Percentiles rank a stretch among this genome's conserved stretches.
phyloP scores from a whole-genome alignment of 257 asterid genomes.

The Jacaranda mimosifolia region DNA sequence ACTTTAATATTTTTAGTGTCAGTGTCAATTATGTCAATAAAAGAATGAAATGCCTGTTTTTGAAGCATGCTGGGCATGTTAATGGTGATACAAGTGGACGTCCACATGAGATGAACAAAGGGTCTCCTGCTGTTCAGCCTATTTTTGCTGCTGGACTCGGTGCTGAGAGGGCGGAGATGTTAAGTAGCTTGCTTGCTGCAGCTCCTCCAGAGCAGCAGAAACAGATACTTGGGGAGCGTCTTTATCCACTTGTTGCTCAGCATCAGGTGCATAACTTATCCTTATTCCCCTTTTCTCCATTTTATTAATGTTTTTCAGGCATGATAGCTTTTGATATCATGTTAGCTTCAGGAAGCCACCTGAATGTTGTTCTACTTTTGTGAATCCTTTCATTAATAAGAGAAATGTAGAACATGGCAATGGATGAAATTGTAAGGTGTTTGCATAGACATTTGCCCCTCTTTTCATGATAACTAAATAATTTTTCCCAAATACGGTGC shows the following conservation, averaged over 20 bases:
- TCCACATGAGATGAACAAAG: slow-evolving; percentile 27
- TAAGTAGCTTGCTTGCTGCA: slow-evolving; percentile 72
- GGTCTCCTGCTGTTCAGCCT: slow-evolving; percentile 39
- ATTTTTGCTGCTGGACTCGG: slow-evolving; percentile 46
- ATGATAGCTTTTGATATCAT: neutral
- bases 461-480: too few relatives aligned
- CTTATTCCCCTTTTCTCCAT: neutral
- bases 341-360: neutral
- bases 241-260: slow-evolving; percentile 76
- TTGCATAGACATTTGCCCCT: too few relatives aligned
- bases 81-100: neutral
- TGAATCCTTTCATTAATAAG: too few relatives aligned
- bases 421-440: too few relatives aligned
- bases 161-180: slow-evolving; percentile 62
- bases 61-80: slow-evolving; percentile 18
- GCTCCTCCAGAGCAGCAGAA: slow-evolving; percentile 77
- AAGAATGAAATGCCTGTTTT: neutral
- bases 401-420: too few relatives aligned
- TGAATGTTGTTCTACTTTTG: too few relatives aligned
- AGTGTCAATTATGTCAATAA: neutral
- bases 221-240: slow-evolving; percentile 79
- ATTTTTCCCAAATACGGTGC: too few relatives aligned
- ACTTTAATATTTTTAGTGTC: neutral
- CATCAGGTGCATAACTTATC: slow-evolving; percentile 56
- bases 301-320: neutral